Conservation (phyloP, 768 basidiomycete genomes). For the Hygrocybe punicea region DNA sequence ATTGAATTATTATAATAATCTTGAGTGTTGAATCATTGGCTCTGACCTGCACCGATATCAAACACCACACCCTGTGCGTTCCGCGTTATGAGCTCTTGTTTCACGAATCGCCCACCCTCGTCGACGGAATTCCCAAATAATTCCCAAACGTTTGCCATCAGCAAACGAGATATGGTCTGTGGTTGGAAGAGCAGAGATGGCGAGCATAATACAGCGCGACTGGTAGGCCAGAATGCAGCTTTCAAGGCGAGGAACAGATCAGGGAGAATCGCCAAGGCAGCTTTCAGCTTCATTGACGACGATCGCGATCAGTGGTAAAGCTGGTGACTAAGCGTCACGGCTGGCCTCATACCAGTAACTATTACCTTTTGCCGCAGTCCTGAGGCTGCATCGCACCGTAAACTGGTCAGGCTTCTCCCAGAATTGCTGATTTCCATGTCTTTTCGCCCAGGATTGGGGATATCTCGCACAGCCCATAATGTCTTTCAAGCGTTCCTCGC, state of each 20-base stretch:
- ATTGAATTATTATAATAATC: conserved; percentile 5
- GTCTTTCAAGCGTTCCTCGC: conserved; percentile 50
- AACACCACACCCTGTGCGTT: conserved; percentile 60
- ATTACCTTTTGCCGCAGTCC: too few species aligned
- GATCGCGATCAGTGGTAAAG: too few species aligned
- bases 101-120: conserved; percentile 37
- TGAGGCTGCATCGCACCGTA: too few species aligned
- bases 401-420: too few species aligned
- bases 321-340: not conserved
- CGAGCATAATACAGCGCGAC: conserved; percentile 34
- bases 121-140: conserved; percentile 49
- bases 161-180: conserved; percentile 44
- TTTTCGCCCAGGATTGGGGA: not conserved
- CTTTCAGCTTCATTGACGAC: conserved; percentile 53
- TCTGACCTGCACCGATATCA: conserved; percentile 64
- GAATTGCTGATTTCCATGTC: not conserved
- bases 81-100: conserved; percentile 48
- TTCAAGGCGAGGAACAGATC: conserved; percentile 43
- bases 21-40: not conserved
- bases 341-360: not conserved
- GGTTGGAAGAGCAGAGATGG: conserved; percentile 51
- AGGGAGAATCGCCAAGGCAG: conserved; percentile 39
- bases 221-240: conserved; percentile 44
- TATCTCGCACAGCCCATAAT: not conserved
- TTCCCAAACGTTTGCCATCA: conserved; percentile 59